Percentiles rank a stretch among this genome's conserved stretches.
These are phyloP conservation scores for Arabidopsis arenosa DNA, from an alignment of 345 rosid genomes.

Conservation along the genomic window DNA sequence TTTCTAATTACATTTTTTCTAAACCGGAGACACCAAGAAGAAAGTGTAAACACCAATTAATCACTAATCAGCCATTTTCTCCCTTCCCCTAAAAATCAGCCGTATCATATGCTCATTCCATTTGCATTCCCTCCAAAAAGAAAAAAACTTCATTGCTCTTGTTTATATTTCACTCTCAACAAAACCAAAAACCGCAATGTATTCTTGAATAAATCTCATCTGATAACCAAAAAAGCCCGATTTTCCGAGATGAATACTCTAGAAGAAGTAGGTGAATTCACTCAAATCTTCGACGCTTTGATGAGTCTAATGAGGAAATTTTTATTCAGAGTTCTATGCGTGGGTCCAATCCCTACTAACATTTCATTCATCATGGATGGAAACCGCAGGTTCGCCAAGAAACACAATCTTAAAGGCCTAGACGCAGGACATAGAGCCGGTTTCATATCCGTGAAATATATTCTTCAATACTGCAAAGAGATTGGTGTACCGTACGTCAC, in stretches of 20 bases:
- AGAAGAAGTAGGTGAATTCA: constrained; percentile 33
- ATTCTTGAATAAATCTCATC: not conserved
- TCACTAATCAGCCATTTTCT: constrained; percentile 24
- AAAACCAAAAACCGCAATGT: not conserved
- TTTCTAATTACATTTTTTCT: too few species aligned
- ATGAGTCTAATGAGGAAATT: constrained; percentile 35
- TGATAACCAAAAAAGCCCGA: not conserved
- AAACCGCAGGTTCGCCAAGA: constrained; percentile 44
- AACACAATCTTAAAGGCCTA: constrained; percentile 34
- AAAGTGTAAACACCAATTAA: not conserved
- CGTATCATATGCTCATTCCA: constrained; percentile 44
- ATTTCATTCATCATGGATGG: constrained; percentile 49
- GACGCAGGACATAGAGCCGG: constrained; percentile 62
- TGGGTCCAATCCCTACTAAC: constrained; percentile 46
- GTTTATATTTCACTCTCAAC: constrained; percentile 25
- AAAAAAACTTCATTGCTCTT: not conserved
- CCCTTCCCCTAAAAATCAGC: constrained; percentile 25
- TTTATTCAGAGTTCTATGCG: constrained; percentile 35
- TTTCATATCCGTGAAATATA: constrained; percentile 53
- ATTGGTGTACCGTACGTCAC: constrained; percentile 64
- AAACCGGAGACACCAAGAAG: not conserved
- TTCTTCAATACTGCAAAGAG: constrained; percentile 68
- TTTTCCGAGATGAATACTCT: constrained; percentile 14
- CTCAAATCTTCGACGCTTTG: constrained; percentile 22
- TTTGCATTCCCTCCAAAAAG: constrained; percentile 36